Conservation (phyloP, 805 yeast species). For the Phaffomyces antillensis region DNA sequence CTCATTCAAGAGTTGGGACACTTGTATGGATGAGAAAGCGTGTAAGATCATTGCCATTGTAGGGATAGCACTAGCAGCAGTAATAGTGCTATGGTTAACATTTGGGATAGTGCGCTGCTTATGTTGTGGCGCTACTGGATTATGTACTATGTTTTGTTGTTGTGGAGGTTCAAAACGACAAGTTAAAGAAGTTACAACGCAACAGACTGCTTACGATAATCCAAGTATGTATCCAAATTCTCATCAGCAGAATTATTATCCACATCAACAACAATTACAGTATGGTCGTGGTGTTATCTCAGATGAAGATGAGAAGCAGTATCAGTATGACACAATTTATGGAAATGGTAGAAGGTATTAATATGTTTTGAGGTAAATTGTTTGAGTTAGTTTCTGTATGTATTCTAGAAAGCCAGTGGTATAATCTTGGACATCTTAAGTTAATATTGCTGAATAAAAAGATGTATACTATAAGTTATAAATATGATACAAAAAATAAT, state of each 20-base stretch:
- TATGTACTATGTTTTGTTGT: constrained; percentile 47
- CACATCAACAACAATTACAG: neutral
- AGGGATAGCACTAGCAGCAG: constrained; percentile 51
- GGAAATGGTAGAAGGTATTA: neutral
- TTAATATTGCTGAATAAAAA: too few relatives aligned
- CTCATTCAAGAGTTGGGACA: constrained; percentile 61
- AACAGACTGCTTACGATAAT: constrained; percentile 12
- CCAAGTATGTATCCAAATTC: constrained; percentile 17
- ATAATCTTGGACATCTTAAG: too few relatives aligned
- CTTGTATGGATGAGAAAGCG: constrained; percentile 70
- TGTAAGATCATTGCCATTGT: constrained; percentile 77
- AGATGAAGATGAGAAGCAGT: constrained; percentile 6
- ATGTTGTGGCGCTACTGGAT: constrained; percentile 49
- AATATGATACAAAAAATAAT: neutral
- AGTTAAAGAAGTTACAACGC: constrained; percentile 3
- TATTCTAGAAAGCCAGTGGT: too few relatives aligned
- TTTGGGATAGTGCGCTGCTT: constrained; percentile 48
- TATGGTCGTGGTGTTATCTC: constrained; percentile 15
- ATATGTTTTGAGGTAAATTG: neutral
- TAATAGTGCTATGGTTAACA: constrained; percentile 50
- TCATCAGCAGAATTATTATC: neutral
- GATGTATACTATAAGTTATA: neutral
- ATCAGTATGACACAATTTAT: neutral
- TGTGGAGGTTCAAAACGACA: constrained; percentile 6
- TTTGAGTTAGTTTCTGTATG: too few relatives aligned